Conservation (phyloP, 2,329 filamentous ascomycete species). For the Rhinocladiella mackenziei region DNA sequence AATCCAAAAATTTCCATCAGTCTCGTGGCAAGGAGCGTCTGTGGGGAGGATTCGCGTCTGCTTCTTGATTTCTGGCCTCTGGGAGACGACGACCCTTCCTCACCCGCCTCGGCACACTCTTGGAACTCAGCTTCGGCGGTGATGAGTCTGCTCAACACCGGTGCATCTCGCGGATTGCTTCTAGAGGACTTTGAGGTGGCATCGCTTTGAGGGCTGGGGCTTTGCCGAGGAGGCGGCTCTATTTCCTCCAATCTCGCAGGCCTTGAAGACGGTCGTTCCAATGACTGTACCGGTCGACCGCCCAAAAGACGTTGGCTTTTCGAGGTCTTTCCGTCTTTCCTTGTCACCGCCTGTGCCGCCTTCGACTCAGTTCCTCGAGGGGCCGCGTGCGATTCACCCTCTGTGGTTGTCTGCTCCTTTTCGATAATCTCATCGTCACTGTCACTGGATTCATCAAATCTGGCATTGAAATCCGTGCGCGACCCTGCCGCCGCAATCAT, state of each 20-base stretch:
- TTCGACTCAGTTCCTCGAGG: background rate
- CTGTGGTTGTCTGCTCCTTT: slow-evolving; percentile 8
- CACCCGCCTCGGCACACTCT: slow-evolving; percentile 21
- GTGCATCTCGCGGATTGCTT: slow-evolving; percentile 52
- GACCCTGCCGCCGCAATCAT: slow-evolving; percentile 86
- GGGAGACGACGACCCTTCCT: slow-evolving; percentile 12
- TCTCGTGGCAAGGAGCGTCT: slow-evolving; percentile 62
- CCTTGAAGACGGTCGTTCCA: slow-evolving; percentile 53
- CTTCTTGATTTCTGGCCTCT: slow-evolving; percentile 27
- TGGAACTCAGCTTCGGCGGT: slow-evolving; percentile 64
- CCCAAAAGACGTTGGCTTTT: slow-evolving; percentile 47
- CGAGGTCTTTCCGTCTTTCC: slow-evolving; percentile 5
- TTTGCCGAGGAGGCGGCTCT: slow-evolving; percentile 3
- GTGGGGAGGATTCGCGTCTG: slow-evolving; percentile 38
- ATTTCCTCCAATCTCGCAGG: slow-evolving; percentile 15
- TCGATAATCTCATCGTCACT: slow-evolving; percentile 56
- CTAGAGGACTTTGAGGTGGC: slow-evolving; percentile 18
- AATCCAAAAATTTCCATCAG: slow-evolving; percentile 85
- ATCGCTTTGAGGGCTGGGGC: slow-evolving; percentile 21
- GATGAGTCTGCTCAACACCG: slow-evolving; percentile 73
- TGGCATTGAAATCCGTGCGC: slow-evolving; percentile 72
- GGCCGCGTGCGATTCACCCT: slow-evolving; percentile 2
- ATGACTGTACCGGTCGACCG: slow-evolving; percentile 55
- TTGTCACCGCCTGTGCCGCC: slow-evolving; percentile 4
- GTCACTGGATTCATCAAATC: slow-evolving; percentile 79